Conservation (phyloP, 2,329 filamentous ascomycete species). For the Eurotiales sp. region DNA sequence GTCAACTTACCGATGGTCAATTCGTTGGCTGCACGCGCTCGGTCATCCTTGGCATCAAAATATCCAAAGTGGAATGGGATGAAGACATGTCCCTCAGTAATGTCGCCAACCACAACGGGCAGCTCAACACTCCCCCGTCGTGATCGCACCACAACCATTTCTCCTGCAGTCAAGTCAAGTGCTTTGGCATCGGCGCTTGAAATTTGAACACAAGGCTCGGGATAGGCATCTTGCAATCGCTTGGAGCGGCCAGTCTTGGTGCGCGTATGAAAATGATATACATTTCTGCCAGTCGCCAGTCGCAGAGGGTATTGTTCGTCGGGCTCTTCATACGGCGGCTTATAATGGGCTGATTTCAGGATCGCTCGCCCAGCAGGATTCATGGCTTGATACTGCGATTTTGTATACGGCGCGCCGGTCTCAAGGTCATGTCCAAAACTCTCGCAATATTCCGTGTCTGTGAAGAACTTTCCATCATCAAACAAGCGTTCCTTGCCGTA, state of each 20-base stretch:
- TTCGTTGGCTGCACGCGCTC: conserved; percentile 35
- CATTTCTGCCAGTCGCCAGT: conserved; percentile 32
- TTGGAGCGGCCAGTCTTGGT: conserved; percentile 34
- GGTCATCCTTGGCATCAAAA: conserved; percentile 30
- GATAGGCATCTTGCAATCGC: conserved; percentile 27
- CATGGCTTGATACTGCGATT: conserved; percentile 26
- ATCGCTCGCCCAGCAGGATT: conserved; percentile 34
- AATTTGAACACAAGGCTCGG: conserved; percentile 28
- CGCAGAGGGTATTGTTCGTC: conserved; percentile 31
- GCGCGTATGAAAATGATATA: conserved; percentile 36
- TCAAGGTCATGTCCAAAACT: conserved; percentile 37
- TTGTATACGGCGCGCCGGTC: conserved; percentile 31
- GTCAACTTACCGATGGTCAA: conserved; percentile 32
- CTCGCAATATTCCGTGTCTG: conserved; percentile 34
- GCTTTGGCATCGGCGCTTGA: conserved; percentile 27
- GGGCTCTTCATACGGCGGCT: conserved; percentile 25
- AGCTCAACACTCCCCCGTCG: conserved; percentile 30
- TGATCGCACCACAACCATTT: conserved; percentile 30
- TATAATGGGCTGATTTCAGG: conserved; percentile 32
- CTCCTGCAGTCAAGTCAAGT: conserved; percentile 24
- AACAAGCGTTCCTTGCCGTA: conserved; percentile 34
- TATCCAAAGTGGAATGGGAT: conserved; percentile 41
- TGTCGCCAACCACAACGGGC: conserved; percentile 25
- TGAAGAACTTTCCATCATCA: conserved; percentile 32
- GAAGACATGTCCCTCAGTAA: conserved; percentile 31